These are phyloP conservation scores for Metschnikowia colocasiae DNA, from an alignment of 805 yeast genomes.

Conservation along the genomic window DNA sequence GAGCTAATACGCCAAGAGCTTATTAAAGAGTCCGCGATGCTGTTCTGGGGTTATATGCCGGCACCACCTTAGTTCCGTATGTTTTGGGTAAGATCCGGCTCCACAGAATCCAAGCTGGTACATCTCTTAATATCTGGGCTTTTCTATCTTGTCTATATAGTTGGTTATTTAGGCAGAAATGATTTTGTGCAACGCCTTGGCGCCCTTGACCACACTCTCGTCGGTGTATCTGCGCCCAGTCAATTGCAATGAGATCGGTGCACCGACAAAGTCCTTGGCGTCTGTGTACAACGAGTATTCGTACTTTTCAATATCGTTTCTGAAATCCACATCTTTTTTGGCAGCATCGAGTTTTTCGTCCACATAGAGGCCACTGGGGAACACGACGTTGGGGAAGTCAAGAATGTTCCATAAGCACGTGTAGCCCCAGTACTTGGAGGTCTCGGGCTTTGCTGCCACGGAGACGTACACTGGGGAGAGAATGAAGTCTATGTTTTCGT, in stretches of 20 bases:
- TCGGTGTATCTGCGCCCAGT: conserved; percentile 20
- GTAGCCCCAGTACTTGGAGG: conserved; percentile 20
- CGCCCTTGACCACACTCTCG: conserved; percentile 19
- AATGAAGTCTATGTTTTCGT: conserved; percentile 13
- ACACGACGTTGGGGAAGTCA: conserved; percentile 20
- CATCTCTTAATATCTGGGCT: background rate
- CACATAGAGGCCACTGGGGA: conserved; percentile 20
- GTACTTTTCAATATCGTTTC: conserved; percentile 18
- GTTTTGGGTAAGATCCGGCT: too few species aligned
- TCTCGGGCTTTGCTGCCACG: conserved; percentile 19
- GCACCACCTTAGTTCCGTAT: too few species aligned
- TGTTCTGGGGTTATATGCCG: background rate
- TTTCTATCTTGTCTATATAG: background rate
- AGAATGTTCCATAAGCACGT: conserved; percentile 20
- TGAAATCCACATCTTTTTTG: conserved; percentile 13
- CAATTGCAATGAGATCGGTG: conserved; percentile 20
- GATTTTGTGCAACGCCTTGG: conserved; percentile 16
- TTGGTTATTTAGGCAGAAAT: conserved; percentile 1
- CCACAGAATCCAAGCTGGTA: background rate
- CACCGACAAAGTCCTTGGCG: conserved; percentile 15
- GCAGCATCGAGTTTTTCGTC: conserved; percentile 15
- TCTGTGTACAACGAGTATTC: conserved; percentile 20
- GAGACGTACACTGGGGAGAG: conserved; percentile 19
- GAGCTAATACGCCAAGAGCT: background rate
- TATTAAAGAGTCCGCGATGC: background rate